These are phyloP conservation scores for Pyrenophora teres DNA, from an alignment of 2,329 filamentous ascomycete genomes.

Conservation along the genomic window DNA sequence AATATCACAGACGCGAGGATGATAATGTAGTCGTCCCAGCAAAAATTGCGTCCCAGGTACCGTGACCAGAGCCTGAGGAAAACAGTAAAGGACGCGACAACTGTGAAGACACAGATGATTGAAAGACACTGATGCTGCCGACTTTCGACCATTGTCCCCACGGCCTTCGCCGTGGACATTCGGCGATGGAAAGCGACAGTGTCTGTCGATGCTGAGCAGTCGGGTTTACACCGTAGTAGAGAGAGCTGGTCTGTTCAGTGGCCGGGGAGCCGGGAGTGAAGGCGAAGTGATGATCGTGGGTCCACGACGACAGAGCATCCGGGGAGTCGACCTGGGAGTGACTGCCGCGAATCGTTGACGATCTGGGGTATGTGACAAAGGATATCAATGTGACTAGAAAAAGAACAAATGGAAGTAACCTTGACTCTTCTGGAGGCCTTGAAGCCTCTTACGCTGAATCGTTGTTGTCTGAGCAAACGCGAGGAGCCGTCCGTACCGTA, in stretches of 20 bases:
- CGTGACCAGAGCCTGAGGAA: constrained; percentile 33
- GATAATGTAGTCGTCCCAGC: constrained; percentile 43
- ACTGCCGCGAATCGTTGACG: neutral
- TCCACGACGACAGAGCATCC: constrained; percentile 1
- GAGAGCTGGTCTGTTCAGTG: neutral
- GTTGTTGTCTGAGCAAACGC: constrained; percentile 2
- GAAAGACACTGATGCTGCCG: constrained; percentile 35
- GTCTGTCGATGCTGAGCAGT: neutral
- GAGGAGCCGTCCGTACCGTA: neutral
- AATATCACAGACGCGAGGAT: constrained; percentile 30
- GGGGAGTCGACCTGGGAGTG: constrained; percentile 10
- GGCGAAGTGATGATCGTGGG: constrained; percentile 8
- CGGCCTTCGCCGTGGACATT: neutral
- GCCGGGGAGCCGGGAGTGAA: constrained; percentile 1
- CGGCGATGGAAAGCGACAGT: neutral
- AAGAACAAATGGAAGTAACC: neutral
- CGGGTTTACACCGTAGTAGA: neutral
- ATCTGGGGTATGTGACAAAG: constrained; percentile 1
- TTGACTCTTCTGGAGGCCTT: neutral
- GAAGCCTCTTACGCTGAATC: neutral
- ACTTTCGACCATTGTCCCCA: constrained; percentile 29
- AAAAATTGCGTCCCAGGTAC: constrained; percentile 38
- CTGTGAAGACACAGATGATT: constrained; percentile 34
- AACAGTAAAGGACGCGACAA: constrained; percentile 37
- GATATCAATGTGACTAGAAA: neutral